Conservation (phyloP, 2,329 filamentous ascomycete genomes). For the Paracamarosporium sp. region DNA sequence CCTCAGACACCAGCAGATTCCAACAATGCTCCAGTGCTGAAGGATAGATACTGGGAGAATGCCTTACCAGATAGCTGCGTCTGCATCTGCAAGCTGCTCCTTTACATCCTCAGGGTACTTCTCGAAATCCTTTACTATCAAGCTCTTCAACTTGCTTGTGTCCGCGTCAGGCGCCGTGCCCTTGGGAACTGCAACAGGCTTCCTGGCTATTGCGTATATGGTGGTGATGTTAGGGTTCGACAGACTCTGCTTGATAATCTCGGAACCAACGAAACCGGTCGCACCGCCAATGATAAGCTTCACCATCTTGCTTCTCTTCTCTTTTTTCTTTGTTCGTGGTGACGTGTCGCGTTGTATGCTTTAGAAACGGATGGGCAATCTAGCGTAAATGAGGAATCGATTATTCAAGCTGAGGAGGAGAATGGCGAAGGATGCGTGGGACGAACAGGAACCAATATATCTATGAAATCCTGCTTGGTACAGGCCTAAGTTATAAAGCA, state of each 20-base stretch:
- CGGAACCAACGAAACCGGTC: slow-evolving; percentile 5
- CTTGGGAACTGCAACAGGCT: not conserved
- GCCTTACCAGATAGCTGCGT: slow-evolving; percentile 8
- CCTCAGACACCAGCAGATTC: not conserved
- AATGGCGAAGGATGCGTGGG: not conserved
- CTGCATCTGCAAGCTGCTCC: slow-evolving; percentile 9
- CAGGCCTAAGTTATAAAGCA: not conserved
- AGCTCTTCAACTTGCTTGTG: slow-evolving; percentile 9
- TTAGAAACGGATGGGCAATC: not conserved
- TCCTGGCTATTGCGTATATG: slow-evolving; percentile 2
- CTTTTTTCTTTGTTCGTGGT: not conserved
- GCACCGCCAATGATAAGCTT: slow-evolving; percentile 10
- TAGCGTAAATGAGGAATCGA: no score
- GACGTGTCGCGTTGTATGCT: not conserved
- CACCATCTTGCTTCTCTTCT: not conserved
- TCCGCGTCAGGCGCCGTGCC: not conserved
- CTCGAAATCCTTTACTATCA: slow-evolving; percentile 8
- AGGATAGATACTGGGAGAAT: no score
- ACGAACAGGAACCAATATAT: not conserved
- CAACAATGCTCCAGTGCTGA: not conserved
- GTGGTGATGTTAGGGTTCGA: slow-evolving; percentile 5
- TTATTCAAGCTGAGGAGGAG: not conserved
- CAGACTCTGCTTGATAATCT: slow-evolving; percentile 6
- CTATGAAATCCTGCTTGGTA: not conserved
- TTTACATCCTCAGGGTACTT: slow-evolving; percentile 11